Conservation (phyloP, 176 grass and related monocot genomes). For the Zoysia pacifica region DNA sequence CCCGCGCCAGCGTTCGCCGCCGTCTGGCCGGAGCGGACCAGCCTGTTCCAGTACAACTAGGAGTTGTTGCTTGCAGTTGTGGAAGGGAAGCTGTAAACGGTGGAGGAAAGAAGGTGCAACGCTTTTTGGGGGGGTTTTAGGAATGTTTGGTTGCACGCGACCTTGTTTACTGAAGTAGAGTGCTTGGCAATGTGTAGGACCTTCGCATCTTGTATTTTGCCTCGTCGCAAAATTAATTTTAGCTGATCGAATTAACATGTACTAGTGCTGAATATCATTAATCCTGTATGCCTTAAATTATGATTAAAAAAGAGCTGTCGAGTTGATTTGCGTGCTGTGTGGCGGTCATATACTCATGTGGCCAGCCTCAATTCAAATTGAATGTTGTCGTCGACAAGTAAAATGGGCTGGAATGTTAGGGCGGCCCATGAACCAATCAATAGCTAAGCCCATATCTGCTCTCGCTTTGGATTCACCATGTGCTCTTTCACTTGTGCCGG, state of each 20-base stretch:
- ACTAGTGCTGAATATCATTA: not conserved
- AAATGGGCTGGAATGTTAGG: too few species aligned
- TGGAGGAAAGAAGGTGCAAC: not conserved
- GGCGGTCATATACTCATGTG: not conserved
- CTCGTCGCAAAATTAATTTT: not conserved
- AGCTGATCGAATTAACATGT: not conserved
- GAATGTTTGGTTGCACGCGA: not conserved
- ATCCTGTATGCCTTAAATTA: not conserved
- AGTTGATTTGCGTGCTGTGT: not conserved
- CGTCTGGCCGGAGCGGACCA: constrained; percentile 44
- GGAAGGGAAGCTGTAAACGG: too few species aligned
- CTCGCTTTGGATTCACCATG: too few species aligned
- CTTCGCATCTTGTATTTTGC: not conserved
- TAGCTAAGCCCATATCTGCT: too few species aligned
- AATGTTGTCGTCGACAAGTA: too few species aligned
- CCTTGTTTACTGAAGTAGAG: not conserved
- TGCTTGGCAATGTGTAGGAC: not conserved
- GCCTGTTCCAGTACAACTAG: not conserved
- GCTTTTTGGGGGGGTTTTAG: not conserved
- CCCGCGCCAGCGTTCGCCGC: constrained; percentile 43
- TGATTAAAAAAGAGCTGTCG: not conserved
- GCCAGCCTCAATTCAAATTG: not conserved
- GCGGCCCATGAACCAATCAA: too few species aligned
- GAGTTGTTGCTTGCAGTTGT: constrained; percentile 31
- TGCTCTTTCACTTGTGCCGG: too few species aligned